Conservation (phyloP, 208 protist species). For the Acanthamoeba castellanii region DNA sequence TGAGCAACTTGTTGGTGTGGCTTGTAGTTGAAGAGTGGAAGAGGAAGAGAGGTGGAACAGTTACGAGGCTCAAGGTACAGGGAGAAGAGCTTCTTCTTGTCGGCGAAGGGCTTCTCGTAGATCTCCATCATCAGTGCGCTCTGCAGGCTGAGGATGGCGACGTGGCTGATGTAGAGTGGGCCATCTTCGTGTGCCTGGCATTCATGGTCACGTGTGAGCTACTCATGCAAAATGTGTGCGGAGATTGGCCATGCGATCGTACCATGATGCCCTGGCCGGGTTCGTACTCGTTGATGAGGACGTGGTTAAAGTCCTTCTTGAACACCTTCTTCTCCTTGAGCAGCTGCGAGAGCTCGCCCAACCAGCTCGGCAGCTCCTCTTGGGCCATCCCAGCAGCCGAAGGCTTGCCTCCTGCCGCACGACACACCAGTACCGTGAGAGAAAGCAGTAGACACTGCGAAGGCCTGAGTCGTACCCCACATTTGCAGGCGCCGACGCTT, state of each 20-base stretch:
- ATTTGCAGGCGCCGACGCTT: constrained; percentile 42
- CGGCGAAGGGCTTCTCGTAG: background rate
- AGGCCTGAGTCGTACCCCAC: background rate
- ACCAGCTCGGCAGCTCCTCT: constrained; percentile 12
- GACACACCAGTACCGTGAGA: background rate
- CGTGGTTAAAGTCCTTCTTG: constrained; percentile 43
- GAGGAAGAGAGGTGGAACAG: background rate
- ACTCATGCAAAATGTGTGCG: background rate
- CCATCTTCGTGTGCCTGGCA: constrained; percentile 53
- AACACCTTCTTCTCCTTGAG: constrained; percentile 25
- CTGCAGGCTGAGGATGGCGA: constrained; percentile 50
- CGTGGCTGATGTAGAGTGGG: constrained; percentile 38
- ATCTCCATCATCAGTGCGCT: constrained; percentile 55
- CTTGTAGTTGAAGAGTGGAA: background rate
- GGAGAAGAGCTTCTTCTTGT: constrained; percentile 51
- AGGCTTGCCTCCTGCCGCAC: constrained; percentile 4
- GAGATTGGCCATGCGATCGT: background rate
- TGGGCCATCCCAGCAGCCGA: background rate
- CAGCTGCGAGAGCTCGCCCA: background rate
- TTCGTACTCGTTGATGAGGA: constrained; percentile 64
- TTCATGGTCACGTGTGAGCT: too few species aligned
- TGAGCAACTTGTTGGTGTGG: too few species aligned
- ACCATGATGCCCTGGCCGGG: constrained; percentile 68
- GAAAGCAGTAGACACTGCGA: background rate
- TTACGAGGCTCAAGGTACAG: constrained; percentile 44